Evolutionary conservation across 2,329 filamentous ascomycete genomes (phyloP).

Genomic region (Penicillium frequentans): DNA sequence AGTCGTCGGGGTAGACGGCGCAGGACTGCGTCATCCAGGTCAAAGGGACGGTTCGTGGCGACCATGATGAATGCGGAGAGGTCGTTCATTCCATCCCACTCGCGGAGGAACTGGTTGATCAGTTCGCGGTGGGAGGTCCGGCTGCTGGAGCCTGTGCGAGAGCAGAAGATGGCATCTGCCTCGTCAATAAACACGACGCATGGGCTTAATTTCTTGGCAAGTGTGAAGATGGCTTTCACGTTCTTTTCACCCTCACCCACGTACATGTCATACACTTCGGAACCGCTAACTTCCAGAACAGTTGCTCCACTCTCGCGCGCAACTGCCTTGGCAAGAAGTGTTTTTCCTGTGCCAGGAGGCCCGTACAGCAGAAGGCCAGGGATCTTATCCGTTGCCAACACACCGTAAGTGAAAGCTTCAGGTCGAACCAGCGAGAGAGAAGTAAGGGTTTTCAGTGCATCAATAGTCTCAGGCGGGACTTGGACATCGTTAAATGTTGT

Average conservation of each 20-base stretch:
- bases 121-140: slow-evolving; percentile 78
- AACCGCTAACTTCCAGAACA: slow-evolving; percentile 81
- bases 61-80: slow-evolving; percentile 95
- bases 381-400: slow-evolving; percentile 86
- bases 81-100: slow-evolving; percentile 91
- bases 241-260: slow-evolving; percentile 97
- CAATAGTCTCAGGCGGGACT: slow-evolving; percentile 76
- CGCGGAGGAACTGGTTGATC: slow-evolving; percentile 93
- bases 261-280: slow-evolving; percentile 93
- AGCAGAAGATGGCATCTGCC: slow-evolving; percentile 86
- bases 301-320: slow-evolving; percentile 67
- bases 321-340: slow-evolving; percentile 62
- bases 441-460: slow-evolving; percentile 84
- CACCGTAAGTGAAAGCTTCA: slow-evolving; percentile 94
- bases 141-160: slow-evolving; percentile 63
- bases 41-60: slow-evolving; percentile 91
- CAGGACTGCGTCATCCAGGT: slow-evolving; percentile 68
- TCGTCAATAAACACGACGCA: slow-evolving; percentile 97
- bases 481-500: slow-evolving; percentile 89
- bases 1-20: slow-evolving; percentile 52
- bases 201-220: slow-evolving; percentile 87
- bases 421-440: slow-evolving; percentile 82
- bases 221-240: slow-evolving; percentile 83
- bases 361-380: slow-evolving; percentile 86
- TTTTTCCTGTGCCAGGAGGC: slow-evolving; percentile 73